These are phyloP conservation scores for Lophiostoma macrostomum DNA, from an alignment of 495 filamentous ascomycete species.

Conservation along the genomic window DNA sequence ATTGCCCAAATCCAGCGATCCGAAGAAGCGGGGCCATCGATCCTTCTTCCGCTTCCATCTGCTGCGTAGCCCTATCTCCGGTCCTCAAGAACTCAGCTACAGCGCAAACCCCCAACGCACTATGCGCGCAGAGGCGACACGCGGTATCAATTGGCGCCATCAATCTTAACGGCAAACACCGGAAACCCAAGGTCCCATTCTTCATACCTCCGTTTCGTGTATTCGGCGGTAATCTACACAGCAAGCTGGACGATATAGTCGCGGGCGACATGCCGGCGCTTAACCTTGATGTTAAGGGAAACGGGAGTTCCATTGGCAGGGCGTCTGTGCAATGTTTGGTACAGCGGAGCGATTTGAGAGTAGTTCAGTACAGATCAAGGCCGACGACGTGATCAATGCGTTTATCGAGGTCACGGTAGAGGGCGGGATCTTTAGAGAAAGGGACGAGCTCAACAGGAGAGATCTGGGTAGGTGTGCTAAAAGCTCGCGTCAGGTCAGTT, in stretches of 20 bases:
- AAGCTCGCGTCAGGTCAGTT: neutral
- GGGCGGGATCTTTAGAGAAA: neutral
- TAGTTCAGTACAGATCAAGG: slow-evolving; percentile 2
- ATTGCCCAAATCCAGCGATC: neutral
- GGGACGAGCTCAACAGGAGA: slow-evolving; percentile 5
- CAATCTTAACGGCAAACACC: slow-evolving; percentile 15
- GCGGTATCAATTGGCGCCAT: slow-evolving; percentile 8
- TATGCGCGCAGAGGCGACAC: slow-evolving; percentile 4
- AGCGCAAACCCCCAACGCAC: neutral
- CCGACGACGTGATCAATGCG: slow-evolving; percentile 13
- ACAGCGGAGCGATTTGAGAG: neutral
- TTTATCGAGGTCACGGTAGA: slow-evolving; percentile 19
- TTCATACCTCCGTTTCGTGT: slow-evolving; percentile 8
- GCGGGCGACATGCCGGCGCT: neutral
- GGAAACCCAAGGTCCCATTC: slow-evolving; percentile 9
- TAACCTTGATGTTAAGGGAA: slow-evolving; percentile 22
- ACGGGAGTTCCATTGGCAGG: slow-evolving; percentile 4
- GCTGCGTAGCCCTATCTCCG: neutral
- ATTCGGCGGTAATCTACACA: slow-evolving; percentile 17
- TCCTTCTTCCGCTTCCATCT: neutral
- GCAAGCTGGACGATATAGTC: slow-evolving; percentile 10
- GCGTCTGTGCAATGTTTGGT: neutral
- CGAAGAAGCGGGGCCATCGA: neutral
- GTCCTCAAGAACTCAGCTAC: neutral
- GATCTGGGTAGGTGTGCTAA: slow-evolving; percentile 4